Percentiles rank a stretch among this genome's conserved stretches.
Conservation (phyloP, 129 eudicot species). For the Smallanthus sonchifolius region DNA sequence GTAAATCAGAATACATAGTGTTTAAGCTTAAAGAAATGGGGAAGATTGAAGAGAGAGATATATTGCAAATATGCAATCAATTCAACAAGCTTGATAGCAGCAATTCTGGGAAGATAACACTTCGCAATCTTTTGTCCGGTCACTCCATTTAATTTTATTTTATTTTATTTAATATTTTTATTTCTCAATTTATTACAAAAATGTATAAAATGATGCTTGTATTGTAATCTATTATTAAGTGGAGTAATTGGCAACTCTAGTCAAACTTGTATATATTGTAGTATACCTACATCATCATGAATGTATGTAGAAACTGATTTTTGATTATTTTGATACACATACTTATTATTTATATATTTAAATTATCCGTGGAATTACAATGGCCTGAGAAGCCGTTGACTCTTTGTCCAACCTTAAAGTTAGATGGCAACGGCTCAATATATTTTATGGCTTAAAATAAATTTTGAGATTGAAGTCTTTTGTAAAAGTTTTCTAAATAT, state of each 20-base stretch:
- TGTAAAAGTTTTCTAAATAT: too few relatives aligned
- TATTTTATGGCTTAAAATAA: too few relatives aligned
- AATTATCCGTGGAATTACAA: too few relatives aligned
- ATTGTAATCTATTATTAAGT: background rate
- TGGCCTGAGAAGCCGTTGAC: too few relatives aligned
- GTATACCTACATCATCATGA: background rate
- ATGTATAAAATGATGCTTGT: conserved; percentile 3
- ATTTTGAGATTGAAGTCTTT: too few relatives aligned
- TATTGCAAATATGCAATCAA: conserved; percentile 53
- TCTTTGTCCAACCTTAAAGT: too few relatives aligned
- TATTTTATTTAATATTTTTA: background rate
- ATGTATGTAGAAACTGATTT: background rate
- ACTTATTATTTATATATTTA: too few relatives aligned
- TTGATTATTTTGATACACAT: too few relatives aligned
- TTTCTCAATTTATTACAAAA: background rate
- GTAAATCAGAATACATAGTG: conserved; percentile 73
- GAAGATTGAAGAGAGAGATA: conserved; percentile 63
- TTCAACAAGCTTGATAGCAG: conserved; percentile 54
- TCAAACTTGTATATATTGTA: background rate
- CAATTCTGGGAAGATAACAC: conserved; percentile 55
- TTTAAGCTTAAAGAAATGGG: conserved; percentile 80
- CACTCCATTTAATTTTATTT: background rate
- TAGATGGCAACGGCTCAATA: too few relatives aligned
- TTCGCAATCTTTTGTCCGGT: conserved; percentile 40
- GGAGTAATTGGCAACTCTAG: background rate